phyloP scores from a whole-genome alignment of 805 yeast genomes.

The Spathaspora gorwiae region DNA sequence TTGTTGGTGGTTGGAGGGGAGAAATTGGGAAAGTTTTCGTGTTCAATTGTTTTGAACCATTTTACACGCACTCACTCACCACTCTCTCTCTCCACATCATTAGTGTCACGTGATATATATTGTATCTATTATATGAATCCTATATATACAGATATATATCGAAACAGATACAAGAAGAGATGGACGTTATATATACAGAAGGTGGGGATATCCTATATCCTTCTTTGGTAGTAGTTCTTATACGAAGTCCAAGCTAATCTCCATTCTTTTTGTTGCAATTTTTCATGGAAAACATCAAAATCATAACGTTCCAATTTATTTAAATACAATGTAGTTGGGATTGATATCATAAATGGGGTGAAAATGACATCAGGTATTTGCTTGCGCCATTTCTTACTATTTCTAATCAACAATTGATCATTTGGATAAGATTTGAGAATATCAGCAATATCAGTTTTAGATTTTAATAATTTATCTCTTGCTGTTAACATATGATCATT shows the following conservation, averaged over 20 bases:
- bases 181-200: no score
- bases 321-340: slow-evolving; percentile 63
- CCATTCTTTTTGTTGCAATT: slow-evolving; percentile 54
- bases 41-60: no score
- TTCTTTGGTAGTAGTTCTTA: slow-evolving; percentile 39
- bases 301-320: slow-evolving; percentile 56
- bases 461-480: slow-evolving; percentile 43
- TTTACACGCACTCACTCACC: no score
- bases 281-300: slow-evolving; percentile 53
- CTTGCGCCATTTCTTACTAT: slow-evolving; percentile 36
- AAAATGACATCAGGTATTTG: slow-evolving; percentile 60
- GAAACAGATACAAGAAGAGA: no score
- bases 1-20: no score
- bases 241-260: slow-evolving; percentile 59
- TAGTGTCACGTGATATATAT: no score
- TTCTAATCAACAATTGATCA: slow-evolving; percentile 21
- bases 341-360: slow-evolving; percentile 62
- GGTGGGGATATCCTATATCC: slow-evolving; percentile 16
- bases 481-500: slow-evolving; percentile 78
- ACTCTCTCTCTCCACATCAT: no score
- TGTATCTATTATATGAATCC: no score
- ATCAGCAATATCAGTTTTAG: slow-evolving; percentile 32
- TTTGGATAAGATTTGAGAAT: slow-evolving; percentile 19
- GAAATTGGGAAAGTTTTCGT: no score
- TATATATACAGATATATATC: no score